These are phyloP conservation scores for Helminthosporium solani DNA, from an alignment of 2,329 filamentous ascomycete genomes.

Conservation along the genomic window DNA sequence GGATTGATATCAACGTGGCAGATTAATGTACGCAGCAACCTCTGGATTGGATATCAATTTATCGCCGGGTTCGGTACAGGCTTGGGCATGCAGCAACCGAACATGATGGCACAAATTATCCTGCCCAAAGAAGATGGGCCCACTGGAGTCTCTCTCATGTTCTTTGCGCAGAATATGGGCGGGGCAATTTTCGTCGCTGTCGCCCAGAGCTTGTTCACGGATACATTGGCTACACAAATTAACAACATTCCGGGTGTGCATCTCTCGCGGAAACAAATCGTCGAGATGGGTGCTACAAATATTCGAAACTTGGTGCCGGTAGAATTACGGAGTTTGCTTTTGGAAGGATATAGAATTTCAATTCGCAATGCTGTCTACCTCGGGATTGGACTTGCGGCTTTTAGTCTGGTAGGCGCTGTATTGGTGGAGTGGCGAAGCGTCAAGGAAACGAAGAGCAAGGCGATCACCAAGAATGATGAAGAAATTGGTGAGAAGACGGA, in stretches of 20 bases:
- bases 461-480: too few species aligned
- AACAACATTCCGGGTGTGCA: slow-evolving; percentile 21
- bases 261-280: slow-evolving; percentile 10
- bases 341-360: slow-evolving; percentile 11
- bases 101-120: slow-evolving; percentile 44
- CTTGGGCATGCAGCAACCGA: slow-evolving; percentile 45
- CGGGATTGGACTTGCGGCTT: slow-evolving; percentile 8
- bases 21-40: slow-evolving; percentile 23
- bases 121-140: slow-evolving; percentile 43
- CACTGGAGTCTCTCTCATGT: slow-evolving; percentile 36
- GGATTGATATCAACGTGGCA: slow-evolving; percentile 46
- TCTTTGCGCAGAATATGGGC: slow-evolving; percentile 50
- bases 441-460: too few species aligned
- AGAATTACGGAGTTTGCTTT: slow-evolving; percentile 4
- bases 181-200: slow-evolving; percentile 50
- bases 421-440: slow-evolving; percentile 16
- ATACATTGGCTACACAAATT: slow-evolving; percentile 20
- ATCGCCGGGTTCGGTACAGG: slow-evolving; percentile 42
- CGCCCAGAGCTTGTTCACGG: slow-evolving; percentile 43
- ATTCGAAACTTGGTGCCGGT: slow-evolving; percentile 15
- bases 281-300: slow-evolving; percentile 17
- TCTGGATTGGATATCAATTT: slow-evolving; percentile 38
- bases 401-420: slow-evolving; percentile 10
- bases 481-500: too few species aligned
- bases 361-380: slow-evolving; percentile 14